Conservation (phyloP, 495 filamentous ascomycete genomes). For the Aspergillus avenaceus region DNA sequence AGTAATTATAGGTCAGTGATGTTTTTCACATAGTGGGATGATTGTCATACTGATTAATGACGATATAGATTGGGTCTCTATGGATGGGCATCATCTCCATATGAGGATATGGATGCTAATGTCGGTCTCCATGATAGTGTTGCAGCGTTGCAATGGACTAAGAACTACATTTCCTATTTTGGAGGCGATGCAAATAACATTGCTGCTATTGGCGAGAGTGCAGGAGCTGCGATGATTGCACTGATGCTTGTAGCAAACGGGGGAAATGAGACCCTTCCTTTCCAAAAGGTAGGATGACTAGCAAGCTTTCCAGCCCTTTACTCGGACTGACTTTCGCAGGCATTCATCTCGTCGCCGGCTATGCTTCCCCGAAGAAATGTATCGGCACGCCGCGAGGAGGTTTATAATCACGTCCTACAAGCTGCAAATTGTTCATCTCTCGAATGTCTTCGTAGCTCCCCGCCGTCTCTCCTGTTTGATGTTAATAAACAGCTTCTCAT, state of each 20-base stretch:
- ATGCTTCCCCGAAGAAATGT: slow-evolving; percentile 28
- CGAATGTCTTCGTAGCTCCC: slow-evolving; percentile 37
- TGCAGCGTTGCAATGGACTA: slow-evolving; percentile 12
- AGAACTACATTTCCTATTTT: slow-evolving; percentile 9
- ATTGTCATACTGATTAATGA: too few relatives aligned
- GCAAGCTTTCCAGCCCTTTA: too few relatives aligned
- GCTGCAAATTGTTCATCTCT: slow-evolving; percentile 32
- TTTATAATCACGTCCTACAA: slow-evolving; percentile 46
- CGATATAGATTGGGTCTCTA: slow-evolving; percentile 44
- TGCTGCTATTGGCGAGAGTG: slow-evolving; percentile 10
- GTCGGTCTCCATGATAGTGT: slow-evolving; percentile 1
- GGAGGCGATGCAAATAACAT: slow-evolving; percentile 13
- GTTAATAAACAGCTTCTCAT: neutral
- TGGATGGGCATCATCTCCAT: slow-evolving; percentile 55
- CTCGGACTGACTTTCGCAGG: neutral
- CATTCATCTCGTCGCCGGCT: slow-evolving; percentile 48
- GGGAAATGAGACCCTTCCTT: slow-evolving; percentile 23
- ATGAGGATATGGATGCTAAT: slow-evolving; percentile 4
- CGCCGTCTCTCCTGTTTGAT: slow-evolving; percentile 29
- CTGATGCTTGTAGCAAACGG: slow-evolving; percentile 36
- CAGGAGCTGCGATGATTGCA: slow-evolving; percentile 2
- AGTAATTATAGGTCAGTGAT: slow-evolving; percentile 60
- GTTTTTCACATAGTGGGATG: neutral
- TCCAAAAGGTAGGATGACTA: slow-evolving; percentile 52
- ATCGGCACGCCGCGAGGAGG: slow-evolving; percentile 30